These are phyloP conservation scores for Russula virescens DNA, from an alignment of 768 basidiomycete species.

Conservation along the genomic window DNA sequence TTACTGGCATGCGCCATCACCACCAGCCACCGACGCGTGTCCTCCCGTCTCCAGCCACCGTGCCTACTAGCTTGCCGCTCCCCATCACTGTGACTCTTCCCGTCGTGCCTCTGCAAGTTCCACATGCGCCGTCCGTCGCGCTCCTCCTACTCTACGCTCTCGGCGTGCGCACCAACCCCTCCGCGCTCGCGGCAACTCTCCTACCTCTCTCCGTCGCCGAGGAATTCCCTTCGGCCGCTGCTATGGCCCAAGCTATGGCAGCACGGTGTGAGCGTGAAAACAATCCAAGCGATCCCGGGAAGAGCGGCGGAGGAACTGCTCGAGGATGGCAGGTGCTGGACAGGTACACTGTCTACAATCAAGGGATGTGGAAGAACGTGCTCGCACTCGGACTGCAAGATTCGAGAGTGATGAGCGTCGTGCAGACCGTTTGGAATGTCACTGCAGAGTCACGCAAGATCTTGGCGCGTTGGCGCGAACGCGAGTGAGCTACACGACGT, in stretches of 20 bases:
- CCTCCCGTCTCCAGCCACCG: background rate
- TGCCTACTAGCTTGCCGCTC: background rate
- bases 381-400: constrained; percentile 49
- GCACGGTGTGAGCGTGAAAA: constrained; percentile 15
- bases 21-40: background rate
- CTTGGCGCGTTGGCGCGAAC: constrained; percentile 22
- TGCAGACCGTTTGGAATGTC: constrained; percentile 65
- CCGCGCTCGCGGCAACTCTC: constrained; percentile 18
- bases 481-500: background rate
- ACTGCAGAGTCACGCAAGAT: constrained; percentile 55
- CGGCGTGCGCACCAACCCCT: constrained; percentile 14
- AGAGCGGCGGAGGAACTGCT: background rate
- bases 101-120: constrained; percentile 15
- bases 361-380: constrained; percentile 64
- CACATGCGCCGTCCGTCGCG: constrained; percentile 16
- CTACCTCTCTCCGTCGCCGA: constrained; percentile 18
- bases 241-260: constrained; percentile 25
- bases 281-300: constrained; percentile 20
- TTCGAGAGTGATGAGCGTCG: constrained; percentile 40
- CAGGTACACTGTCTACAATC: constrained; percentile 37
- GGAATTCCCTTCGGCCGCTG: constrained; percentile 25
- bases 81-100: constrained; percentile 3
- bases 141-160: constrained; percentile 15
- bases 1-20: background rate
- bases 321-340: constrained; percentile 28